A percentile compares a stretch with the other conserved stretches of the same genome.
phyloP scores from a whole-genome alignment of 2,329 filamentous ascomycete genomes.

The Alternaria infectoria region DNA sequence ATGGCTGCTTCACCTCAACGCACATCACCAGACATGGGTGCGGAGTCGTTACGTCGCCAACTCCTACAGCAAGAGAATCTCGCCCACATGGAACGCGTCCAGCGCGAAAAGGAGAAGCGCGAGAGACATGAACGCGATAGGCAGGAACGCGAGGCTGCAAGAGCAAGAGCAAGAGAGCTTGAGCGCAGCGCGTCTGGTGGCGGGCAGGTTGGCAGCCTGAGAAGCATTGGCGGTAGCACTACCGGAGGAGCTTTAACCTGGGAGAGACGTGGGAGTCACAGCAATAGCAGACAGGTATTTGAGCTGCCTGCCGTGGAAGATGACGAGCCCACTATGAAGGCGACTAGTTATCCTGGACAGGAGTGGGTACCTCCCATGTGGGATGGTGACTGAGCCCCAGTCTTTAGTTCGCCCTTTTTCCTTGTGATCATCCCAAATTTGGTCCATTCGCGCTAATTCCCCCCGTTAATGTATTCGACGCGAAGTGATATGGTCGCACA shows the following conservation, averaged over 20 bases:
- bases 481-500: neutral
- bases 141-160: conserved; percentile 35
- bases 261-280: conserved; percentile 32
- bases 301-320: conserved; percentile 50
- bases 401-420: neutral
- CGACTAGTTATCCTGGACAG: conserved; percentile 72
- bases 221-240: conserved; percentile 37
- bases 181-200: conserved; percentile 44
- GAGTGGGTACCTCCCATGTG: conserved; percentile 66
- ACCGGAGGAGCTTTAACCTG: conserved; percentile 33
- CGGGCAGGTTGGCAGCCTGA: conserved; percentile 39
- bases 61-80: conserved; percentile 43
- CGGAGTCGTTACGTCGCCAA: conserved; percentile 43
- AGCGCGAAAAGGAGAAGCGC: conserved; percentile 36
- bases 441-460: neutral
- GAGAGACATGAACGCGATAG: conserved; percentile 33
- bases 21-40: conserved; percentile 46
- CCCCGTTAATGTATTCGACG: neutral
- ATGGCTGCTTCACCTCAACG: conserved; percentile 49
- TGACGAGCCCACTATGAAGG: conserved; percentile 66
- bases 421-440: neutral
- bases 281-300: conserved; percentile 32
- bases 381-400: conserved; percentile 39
- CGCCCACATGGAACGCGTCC: conserved; percentile 40
- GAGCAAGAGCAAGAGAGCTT: conserved; percentile 42